Base-by-base conservation (phyloP, 2,329 filamentous ascomycete genomes). In the Coniochaeta ligniaria region DNA sequence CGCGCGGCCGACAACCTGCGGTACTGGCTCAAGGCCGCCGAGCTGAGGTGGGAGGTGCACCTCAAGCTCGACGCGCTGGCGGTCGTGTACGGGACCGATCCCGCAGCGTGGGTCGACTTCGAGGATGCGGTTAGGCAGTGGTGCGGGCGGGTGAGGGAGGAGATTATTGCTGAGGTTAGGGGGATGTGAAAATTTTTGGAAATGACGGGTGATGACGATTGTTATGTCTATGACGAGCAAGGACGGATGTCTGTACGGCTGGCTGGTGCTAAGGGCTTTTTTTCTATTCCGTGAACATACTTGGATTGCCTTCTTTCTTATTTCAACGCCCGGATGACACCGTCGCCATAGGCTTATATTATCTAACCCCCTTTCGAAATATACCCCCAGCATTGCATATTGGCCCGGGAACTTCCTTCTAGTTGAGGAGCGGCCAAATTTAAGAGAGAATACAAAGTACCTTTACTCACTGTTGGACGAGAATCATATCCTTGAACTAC, bases 11-110 rank as follows among this genome's bases (percentile, higher is more conserved):
- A 99, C 67, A 99, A 99, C 72, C 81, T 99, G 63, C 86, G 92
- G 45, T 99, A 90, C 79, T 99, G 95, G 94, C 84, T 90, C 75
- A 99, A 99, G 78, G 95, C 94, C 1, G 92, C 93, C 8, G 93
- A 99, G 76, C 80, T 98, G 61, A 86, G 95, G 60, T 99, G 94
- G 88, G 95, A 98, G 75, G 84, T 93, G 43, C 83, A 90, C 66
- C 80, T 98, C 58, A 85, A 88, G 64, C 82, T 96, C 59, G 92
- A 97, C 69, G 91, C 94, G 24, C 88, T 96, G 74, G 92, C 89
- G 31, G 83, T 97, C 8, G 93, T 96, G 24, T 89, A 93, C 70
- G 88, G 88, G 69, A 88, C 81, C 62, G 81, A 84, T 57, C 81
- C 81, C 1, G 80, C 85, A 59, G 86, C 86, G 14, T 97, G 93